Base-by-base conservation (phyloP, 108 stramenopile species). In the Pseudonitzschia delicatissima region DNA sequence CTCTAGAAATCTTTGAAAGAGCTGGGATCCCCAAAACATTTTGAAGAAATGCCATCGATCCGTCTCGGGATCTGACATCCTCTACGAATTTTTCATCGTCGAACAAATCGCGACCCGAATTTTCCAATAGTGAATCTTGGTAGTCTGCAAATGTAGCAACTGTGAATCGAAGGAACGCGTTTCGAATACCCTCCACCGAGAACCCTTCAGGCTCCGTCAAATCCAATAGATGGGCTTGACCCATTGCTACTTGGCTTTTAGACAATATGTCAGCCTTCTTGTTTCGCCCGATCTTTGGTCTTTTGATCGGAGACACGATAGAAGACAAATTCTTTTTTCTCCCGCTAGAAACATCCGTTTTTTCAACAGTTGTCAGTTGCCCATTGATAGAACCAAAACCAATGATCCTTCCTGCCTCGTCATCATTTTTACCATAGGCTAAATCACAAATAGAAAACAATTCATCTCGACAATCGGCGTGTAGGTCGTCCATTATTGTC, bases 1-100 rank as follows among this genome's bases (percentile, higher is more conserved):
- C 45, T 91, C 87, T 21, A 93, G 52, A 67, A 93, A 93, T 26
- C 74, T 59, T 64, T 87, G 81, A 66, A 93, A 93, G 76, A 93
- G 75, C 61, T 92, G 90, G n/a, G 80, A n/a, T 78, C 17, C 77
- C 42, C 62, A 82, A 18, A 37, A 84, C 60, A 13, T 48, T 33
- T 27, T 29, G 48, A 4, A 89, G 20, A 36, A 76, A 86, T 3
- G 36, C 44, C 15, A 34, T 62, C 15, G 64, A 26, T 45, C 45
- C 65, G 18, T 69, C 80, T 5, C 50, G 52, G n/a, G 53, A 55
- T 4, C 64, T 67, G 3, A 83, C 64, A 34, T 73, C 77, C 47
- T 62, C 72, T 28, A 92, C 36, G 60, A 92, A 89, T 17, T 71
- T 72, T 45, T 80, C 76, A 15, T 53, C 59, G 25, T 72, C 57